These are phyloP conservation scores for Singerocomus inundabilis DNA, from an alignment of 1,284 basidiomycete genomes.

Conservation along the genomic window DNA sequence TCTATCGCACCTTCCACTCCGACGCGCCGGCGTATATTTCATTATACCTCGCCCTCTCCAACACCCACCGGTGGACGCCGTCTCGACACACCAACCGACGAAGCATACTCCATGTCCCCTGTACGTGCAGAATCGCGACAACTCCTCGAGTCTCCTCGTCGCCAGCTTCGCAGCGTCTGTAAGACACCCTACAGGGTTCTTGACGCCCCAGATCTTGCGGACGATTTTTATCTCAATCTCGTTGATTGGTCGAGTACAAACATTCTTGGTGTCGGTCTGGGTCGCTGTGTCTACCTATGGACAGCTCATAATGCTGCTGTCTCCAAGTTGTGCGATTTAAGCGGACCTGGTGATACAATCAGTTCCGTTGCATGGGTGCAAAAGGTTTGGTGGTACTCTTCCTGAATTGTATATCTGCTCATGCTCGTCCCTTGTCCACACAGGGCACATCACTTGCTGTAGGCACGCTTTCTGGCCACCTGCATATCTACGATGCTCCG, in stretches of 20 bases:
- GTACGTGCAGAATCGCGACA: slow-evolving; percentile 82
- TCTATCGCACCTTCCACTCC: slow-evolving; percentile 58
- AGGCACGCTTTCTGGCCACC: slow-evolving; percentile 82
- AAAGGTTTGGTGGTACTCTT: slow-evolving; percentile 47
- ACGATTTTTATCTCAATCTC: slow-evolving; percentile 98
- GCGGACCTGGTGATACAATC: slow-evolving; percentile 61
- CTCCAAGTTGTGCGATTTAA: slow-evolving; percentile 87
- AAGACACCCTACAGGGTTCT: slow-evolving; percentile 98
- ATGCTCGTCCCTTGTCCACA: not conserved
- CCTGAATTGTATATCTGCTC: slow-evolving; percentile 26
- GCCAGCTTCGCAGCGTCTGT: slow-evolving; percentile 80
- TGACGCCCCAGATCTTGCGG: slow-evolving; percentile 94
- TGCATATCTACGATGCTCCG: slow-evolving; percentile 95
- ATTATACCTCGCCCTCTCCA: slow-evolving; percentile 58
- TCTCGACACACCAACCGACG: slow-evolving; percentile 76
- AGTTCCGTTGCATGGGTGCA: slow-evolving; percentile 93
- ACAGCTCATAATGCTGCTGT: slow-evolving; percentile 91
- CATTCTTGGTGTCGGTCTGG: slow-evolving; percentile 91
- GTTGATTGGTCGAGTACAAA: slow-evolving; percentile 98
- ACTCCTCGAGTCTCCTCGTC: slow-evolving; percentile 83
- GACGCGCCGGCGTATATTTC: slow-evolving; percentile 63
- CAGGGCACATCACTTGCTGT: slow-evolving; percentile 89
- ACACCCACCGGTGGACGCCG: slow-evolving; percentile 52
- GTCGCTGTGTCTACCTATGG: slow-evolving; percentile 95
- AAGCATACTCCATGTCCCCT: slow-evolving; percentile 88